A percentile compares a stretch with the other conserved stretches of the same genome.
Evolutionary conservation across 1,139 yeast species (phyloP).

Genomic region (Candida albicans): DNA sequence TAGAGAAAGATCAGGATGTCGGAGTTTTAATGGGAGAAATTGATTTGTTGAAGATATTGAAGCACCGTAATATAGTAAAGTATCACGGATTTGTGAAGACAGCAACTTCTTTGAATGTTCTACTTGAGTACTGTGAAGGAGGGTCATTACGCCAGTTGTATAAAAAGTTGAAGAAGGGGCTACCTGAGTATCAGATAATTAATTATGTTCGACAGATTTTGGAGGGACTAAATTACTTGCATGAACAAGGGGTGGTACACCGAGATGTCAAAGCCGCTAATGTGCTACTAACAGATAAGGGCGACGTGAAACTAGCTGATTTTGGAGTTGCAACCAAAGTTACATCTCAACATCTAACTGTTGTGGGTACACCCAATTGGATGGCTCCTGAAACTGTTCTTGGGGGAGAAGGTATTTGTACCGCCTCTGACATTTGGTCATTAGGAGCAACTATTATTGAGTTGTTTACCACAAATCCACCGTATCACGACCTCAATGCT

Average conservation of each 20-base stretch:
- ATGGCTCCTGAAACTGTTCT: conserved; percentile 82
- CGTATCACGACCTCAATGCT: conserved; percentile 76
- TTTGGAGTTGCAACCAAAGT: conserved; percentile 74
- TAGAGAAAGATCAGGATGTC: conserved; percentile 49
- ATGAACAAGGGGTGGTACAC: conserved; percentile 72
- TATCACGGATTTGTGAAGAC: conserved; percentile 86
- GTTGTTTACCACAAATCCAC: conserved; percentile 82
- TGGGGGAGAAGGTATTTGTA: conserved; percentile 80
- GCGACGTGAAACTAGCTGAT: conserved; percentile 70
- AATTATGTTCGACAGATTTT: conserved; percentile 69
- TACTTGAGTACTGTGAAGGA: conserved; percentile 74
- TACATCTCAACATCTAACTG: conserved; percentile 41
- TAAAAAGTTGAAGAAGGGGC: conserved; percentile 49
- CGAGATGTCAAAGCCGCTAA: conserved; percentile 82
- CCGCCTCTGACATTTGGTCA: conserved; percentile 92
- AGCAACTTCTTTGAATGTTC: conserved; percentile 63
- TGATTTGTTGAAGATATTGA: conserved; percentile 75
- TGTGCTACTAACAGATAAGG: conserved; percentile 59
- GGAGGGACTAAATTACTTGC: conserved; percentile 67
- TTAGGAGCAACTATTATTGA: conserved; percentile 92
- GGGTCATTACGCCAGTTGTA: conserved; percentile 80
- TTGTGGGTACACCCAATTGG: conserved; percentile 79
- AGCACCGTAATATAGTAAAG: conserved; percentile 84
- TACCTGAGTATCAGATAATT: conserved; percentile 63
- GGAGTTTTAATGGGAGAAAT: conserved; percentile 76